These are phyloP conservation scores for Rhytidiadelphus loreus DNA, from an alignment of 225 moss, liverwort and hornwort genomes.

Conservation along the genomic window DNA sequence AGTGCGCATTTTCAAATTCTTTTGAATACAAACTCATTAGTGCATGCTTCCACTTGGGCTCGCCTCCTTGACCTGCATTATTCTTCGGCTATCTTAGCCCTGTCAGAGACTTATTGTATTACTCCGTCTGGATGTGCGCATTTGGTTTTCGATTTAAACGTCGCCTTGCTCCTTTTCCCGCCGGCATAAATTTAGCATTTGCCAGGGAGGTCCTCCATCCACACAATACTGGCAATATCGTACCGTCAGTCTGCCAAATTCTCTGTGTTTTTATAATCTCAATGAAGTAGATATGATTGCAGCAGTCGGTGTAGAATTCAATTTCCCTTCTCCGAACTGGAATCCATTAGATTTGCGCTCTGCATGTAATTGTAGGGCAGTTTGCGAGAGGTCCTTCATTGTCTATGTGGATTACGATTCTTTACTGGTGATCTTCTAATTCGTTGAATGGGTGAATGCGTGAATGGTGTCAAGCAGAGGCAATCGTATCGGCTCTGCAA, in stretches of 20 bases:
- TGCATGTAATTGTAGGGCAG: neutral
- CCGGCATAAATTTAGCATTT: neutral
- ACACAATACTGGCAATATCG: neutral
- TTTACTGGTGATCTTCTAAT: neutral
- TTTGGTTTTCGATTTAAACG: neutral
- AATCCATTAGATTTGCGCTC: neutral
- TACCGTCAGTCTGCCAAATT: neutral
- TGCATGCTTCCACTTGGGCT: neutral
- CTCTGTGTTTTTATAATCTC: too few species aligned
- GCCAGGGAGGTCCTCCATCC: neutral
- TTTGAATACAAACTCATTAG: neutral
- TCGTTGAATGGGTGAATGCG: neutral
- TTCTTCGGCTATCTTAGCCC: neutral
- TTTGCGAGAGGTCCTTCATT: neutral
- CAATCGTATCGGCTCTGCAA: neutral
- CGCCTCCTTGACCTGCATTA: neutral
- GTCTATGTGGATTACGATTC: neutral
- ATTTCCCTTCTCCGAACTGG: neutral
- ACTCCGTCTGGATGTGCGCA: neutral
- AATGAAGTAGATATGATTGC: neutral
- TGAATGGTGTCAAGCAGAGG: too few species aligned
- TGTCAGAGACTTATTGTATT: neutral
- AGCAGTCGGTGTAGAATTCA: too few species aligned
- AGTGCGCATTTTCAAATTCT: constrained; percentile 25
- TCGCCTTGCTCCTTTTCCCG: constrained; percentile 1